Evolutionary conservation across 2,329 filamentous ascomycete genomes (phyloP).

Genomic region (Amauroascus verrucosus): DNA sequence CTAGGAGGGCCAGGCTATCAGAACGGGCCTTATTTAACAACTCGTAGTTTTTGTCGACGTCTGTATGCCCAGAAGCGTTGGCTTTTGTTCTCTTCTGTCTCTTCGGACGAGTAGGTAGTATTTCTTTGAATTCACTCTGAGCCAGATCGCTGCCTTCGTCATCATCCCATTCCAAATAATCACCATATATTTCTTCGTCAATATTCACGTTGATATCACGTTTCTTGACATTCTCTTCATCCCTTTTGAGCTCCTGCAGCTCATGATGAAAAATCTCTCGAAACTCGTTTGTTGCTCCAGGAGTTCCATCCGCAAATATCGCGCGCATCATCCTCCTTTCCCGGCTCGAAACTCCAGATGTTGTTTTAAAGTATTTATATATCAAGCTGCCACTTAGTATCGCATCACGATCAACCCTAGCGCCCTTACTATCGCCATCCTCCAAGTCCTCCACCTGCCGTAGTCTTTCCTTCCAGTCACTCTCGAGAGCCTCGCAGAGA

Average conservation of each 20-base stretch:
- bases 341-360: conserved; percentile 24
- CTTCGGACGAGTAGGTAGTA: conserved; percentile 24
- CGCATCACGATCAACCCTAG: neutral
- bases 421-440: neutral
- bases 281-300: conserved; percentile 33
- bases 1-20: conserved; percentile 25
- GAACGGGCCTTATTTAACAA: conserved; percentile 15
- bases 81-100: conserved; percentile 21
- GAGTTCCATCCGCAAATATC: conserved; percentile 39
- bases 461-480: conserved; percentile 34
- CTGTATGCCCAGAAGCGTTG: conserved; percentile 2
- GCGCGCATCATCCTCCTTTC: conserved; percentile 37
- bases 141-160: conserved; percentile 17
- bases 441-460: conserved; percentile 16
- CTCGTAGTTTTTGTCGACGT: conserved; percentile 10
- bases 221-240: conserved; percentile 29
- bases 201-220: conserved; percentile 36
- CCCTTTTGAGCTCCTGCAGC: conserved; percentile 27
- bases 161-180: conserved; percentile 34
- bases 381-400: conserved; percentile 34
- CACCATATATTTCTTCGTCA: conserved; percentile 37
- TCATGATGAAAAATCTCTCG: conserved; percentile 38
- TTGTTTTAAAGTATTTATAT: conserved; percentile 32
- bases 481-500: conserved; percentile 44
- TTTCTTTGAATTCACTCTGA: conserved; percentile 11